Base-by-base conservation (phyloP, 169 alveolate species). In the Sarcocystis neurona region DNA sequence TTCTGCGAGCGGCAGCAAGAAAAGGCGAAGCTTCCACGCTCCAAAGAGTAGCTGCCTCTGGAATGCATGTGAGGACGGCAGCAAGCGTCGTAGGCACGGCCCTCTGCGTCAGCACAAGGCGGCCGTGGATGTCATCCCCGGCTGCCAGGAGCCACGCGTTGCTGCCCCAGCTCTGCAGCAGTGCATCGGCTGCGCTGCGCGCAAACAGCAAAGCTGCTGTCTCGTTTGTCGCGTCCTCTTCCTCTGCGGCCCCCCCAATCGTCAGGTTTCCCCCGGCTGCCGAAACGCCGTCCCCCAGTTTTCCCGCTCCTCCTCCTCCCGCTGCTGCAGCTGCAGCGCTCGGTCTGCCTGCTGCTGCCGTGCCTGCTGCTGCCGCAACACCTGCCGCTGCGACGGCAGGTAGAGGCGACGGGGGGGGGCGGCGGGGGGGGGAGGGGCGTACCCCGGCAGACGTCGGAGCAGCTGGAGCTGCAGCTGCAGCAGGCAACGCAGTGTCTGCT, bases 401-500 rank as follows among this genome's bases (percentile, higher is more conserved):
- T 18, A 2, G 2, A 2, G 75, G 8, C 39, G 75, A 18, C 34
- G 75, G 37, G 3, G 75, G 75, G 43, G 75, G 75, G 20, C 46
- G 75, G 10, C 46, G 75, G 44, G 75, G 75, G 12, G 72, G 72
- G 10, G 75, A 43, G 34, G 75, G 75, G 27, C 46, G 75, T 6
- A 43, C 46, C 39, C 46, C 37, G 75, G 6, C n/a, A 8, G 37
- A 37, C 46, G 27, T 15, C 75, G 6, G 32, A 1, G 87, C 74
- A 10, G 75, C 75, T 0, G 77, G 43, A 6, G 79, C 48, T 27
- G 82, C 44, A 46, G 70, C 82, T n/a, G 66, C 79, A 44, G 82
- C 82, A 66, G 89, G 80, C 43, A 66, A 63, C 27, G 89, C 80
- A 23, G 82, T 48, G 30, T 58, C 77, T 27, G 89, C 39, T 27